These are phyloP conservation scores for sorghum (Sorghum bicolor) DNA, from an alignment of 176 grass and related monocot genomes.

Conservation along the genomic window DNA sequence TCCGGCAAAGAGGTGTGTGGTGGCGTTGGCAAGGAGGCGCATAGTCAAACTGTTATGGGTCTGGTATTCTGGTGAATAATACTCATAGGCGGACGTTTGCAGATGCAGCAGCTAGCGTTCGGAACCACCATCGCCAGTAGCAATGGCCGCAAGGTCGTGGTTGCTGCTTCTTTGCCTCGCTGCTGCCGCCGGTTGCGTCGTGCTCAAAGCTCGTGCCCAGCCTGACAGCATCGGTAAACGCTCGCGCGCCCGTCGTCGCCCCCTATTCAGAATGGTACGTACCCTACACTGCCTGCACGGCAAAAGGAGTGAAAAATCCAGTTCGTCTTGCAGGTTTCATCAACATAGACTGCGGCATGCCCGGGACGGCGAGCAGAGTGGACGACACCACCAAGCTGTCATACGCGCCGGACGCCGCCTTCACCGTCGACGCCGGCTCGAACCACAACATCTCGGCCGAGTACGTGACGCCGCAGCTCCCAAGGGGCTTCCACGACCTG, in stretches of 20 bases:
- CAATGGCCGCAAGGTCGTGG: neutral
- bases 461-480: neutral
- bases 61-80: too few species aligned
- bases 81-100: too few species aligned
- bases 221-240: conserved; percentile 25
- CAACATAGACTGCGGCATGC: conserved; percentile 55
- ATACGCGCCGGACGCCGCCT: conserved; percentile 27
- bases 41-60: too few species aligned
- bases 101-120: too few species aligned
- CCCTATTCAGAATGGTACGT: neutral
- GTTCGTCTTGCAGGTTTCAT: conserved; percentile 43
- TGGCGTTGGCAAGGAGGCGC: too few species aligned
- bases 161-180: conserved; percentile 24
- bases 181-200: neutral
- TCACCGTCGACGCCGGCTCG: conserved; percentile 39
- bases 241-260: neutral
- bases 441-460: conserved; percentile 37
- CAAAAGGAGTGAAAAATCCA: too few species aligned
- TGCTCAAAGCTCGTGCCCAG: conserved; percentile 22
- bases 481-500: neutral
- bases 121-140: neutral
- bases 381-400: conserved; percentile 23
- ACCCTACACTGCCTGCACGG: neutral
- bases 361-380: conserved; percentile 26
- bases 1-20: too few species aligned